Evolutionary conservation across 306 rosid species (phyloP), one percentile per base, ranked within the genome.

Genomic region (Benincasa hispida): DNA sequence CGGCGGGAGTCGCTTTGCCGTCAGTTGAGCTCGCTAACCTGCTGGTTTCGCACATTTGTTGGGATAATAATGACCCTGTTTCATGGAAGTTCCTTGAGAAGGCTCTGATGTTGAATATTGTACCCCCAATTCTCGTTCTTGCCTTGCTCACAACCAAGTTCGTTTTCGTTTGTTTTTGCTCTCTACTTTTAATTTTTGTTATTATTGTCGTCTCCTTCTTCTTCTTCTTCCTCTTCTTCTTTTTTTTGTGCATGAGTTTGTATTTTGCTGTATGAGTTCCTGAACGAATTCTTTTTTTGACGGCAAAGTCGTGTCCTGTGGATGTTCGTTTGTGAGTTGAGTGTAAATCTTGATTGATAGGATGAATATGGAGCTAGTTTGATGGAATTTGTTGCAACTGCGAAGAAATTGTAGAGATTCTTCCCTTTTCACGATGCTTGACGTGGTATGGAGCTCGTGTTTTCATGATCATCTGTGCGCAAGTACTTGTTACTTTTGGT

Each of bases 11-110:
- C 68, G 60, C 88, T 45, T 47, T 90, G 72, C 99, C 99, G 8
- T 94, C 99, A 4, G 78, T 80, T 21, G 89, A 94, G 79, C 91
- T 92, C 2, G 96, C 97, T 8, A 76, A 87, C 32, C 82, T 88
- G 1, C 79, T 94, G 70, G 98, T 94, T 13, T 88, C 96, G 18
- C 78, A 90, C 88, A 90, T 94, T 87, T 94, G 87, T 63, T 94
- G 99, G 99, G 96, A 92, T 0, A 92, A 94, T 79, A 92, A 94
- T 83, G 96, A 90, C 24, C 98, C 99, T 60, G 82, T 89, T 74
- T 42, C 85, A 28, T 94, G 99, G 99, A 94, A 94, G 92, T 94
- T 92, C 78, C 90, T 94, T 11, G 99, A 94, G 47, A 89, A 87
- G 78, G 99, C 99, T 2, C 45, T 94, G 68, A 70, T 70, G 73